A percentile compares a stretch with the other conserved stretches of the same genome.
Evolutionary conservation across 2,329 filamentous ascomycete species (phyloP).

Genomic region (Alternaria sp.): DNA sequence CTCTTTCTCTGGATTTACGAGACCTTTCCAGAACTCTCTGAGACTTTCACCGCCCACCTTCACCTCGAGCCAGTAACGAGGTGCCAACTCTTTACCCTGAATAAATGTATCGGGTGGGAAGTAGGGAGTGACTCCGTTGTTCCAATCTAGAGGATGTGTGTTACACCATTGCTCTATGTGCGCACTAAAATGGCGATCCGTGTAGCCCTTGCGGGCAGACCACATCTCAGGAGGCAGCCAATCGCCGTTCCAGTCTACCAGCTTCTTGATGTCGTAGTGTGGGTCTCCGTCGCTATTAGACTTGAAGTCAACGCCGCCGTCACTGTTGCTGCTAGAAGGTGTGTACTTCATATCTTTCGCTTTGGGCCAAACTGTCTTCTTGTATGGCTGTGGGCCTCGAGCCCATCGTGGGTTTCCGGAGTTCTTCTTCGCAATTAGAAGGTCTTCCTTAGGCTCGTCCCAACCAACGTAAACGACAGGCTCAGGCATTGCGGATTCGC

Average conservation of each 20-base stretch:
- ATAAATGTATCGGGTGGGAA: neutral
- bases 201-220: conserved; percentile 48
- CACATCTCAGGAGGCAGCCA: conserved; percentile 59
- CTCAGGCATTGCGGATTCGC: conserved; percentile 29
- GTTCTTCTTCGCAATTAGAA: conserved; percentile 7
- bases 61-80: conserved; percentile 39
- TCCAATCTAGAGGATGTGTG: conserved; percentile 12
- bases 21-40: conserved; percentile 37
- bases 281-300: conserved; percentile 45
- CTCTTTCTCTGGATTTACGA: conserved; percentile 20
- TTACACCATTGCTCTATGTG: conserved; percentile 46
- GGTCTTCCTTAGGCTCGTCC: conserved; percentile 14
- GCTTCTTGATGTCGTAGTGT: conserved; percentile 46
- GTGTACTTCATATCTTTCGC: conserved; percentile 35
- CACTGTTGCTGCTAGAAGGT: conserved; percentile 27
- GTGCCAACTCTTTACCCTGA: conserved; percentile 35
- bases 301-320: conserved; percentile 31
- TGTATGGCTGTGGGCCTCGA: conserved; percentile 10
- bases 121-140: neutral
- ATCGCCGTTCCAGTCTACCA: conserved; percentile 57
- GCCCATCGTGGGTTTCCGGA: conserved; percentile 26
- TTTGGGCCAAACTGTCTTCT: conserved; percentile 38
- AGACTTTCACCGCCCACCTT: conserved; percentile 34
- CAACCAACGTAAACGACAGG: conserved; percentile 10
- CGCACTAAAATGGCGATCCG: conserved; percentile 43